Base-by-base conservation (phyloP, 768 basidiomycete genomes). In the Coprinopsis sp. region DNA sequence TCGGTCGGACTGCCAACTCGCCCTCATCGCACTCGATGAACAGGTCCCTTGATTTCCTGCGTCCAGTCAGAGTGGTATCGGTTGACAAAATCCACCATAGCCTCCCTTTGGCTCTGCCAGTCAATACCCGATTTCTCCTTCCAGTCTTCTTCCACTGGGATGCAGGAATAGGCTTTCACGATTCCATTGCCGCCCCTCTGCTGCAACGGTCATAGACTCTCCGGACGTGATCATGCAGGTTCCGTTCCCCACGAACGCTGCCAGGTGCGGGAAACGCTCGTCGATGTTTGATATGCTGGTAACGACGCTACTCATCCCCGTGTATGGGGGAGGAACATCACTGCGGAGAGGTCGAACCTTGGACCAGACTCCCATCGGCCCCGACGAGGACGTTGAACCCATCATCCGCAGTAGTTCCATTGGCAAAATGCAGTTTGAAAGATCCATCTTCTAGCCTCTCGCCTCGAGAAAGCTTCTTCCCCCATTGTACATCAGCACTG, bases 281-380 rank as follows among this genome's bases (percentile, higher is more conserved):
- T 51, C 55, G 5, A 53, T 47, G n/a, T 47, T n/a, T 2, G 19
- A 3, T 38, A 57, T 48, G 23, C 49, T 51, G 6, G 54, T 22
- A 40, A 58, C 56, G 21, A 57, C 38, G 37, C 50, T 46, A 23
- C 37, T 51, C 18, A 62, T 54, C 3, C 68, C 70, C 10, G 60
- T 56, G 54, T 69, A 73, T 29, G 51, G 37, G 4, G 71, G 68
- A 27, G 45, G 44, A 10, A 57, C 54, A 27, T 51, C 44, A 18
- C 59, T 60, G 22, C 72, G 45, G 37, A 68, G 52, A 3, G 58
- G 52, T 12, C 72, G 67, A 21, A 31, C n/a, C n/a, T n/a, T n/a
- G n/a, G n/a, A n/a, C n/a, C n/a, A n/a, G n/a, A n/a, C n/a, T n/a
- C n/a, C n/a, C n/a, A n/a, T n/a, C n/a, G n/a, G n/a, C n/a, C n/a